A percentile compares a stretch with the other conserved stretches of the same genome.
Evolutionary conservation across 805 yeast genomes (phyloP).

Genomic region (Zygoascus biomembranicola): DNA sequence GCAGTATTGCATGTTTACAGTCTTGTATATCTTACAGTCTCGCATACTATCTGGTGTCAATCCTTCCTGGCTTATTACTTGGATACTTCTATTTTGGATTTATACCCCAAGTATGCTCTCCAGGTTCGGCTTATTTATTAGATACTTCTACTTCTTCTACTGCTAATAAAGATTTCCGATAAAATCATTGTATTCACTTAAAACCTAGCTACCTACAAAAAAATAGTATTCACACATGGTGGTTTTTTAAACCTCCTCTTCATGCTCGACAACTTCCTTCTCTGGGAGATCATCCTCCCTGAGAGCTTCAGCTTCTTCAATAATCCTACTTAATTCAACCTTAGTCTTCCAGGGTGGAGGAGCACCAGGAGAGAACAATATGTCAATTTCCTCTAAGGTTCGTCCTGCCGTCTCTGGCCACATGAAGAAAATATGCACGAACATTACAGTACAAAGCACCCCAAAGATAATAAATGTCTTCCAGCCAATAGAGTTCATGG

Average conservation of each 20-base stretch:
- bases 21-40: too few species aligned
- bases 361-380: constrained; percentile 24
- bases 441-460: constrained; percentile 14
- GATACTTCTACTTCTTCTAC: too few species aligned
- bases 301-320: constrained; percentile 3
- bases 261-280: neutral
- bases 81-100: too few species aligned
- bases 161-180: too few species aligned
- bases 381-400: constrained; percentile 12
- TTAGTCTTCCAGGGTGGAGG: constrained; percentile 66
- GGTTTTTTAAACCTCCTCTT: neutral
- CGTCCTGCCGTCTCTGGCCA: constrained; percentile 12
- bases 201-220: neutral
- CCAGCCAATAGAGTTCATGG: constrained; percentile 41
- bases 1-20: too few species aligned
- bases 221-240: neutral
- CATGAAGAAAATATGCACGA: constrained; percentile 6
- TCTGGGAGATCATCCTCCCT: neutral
- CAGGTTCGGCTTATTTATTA: too few species aligned
- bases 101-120: too few species aligned
- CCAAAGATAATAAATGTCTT: constrained; percentile 31
- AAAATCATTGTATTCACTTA: too few species aligned
- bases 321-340: constrained; percentile 4
- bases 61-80: too few species aligned
- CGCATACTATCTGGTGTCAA: too few species aligned